Conservation (phyloP, 2,329 filamentous ascomycete species). For the Fusarium chlamydosporum region DNA sequence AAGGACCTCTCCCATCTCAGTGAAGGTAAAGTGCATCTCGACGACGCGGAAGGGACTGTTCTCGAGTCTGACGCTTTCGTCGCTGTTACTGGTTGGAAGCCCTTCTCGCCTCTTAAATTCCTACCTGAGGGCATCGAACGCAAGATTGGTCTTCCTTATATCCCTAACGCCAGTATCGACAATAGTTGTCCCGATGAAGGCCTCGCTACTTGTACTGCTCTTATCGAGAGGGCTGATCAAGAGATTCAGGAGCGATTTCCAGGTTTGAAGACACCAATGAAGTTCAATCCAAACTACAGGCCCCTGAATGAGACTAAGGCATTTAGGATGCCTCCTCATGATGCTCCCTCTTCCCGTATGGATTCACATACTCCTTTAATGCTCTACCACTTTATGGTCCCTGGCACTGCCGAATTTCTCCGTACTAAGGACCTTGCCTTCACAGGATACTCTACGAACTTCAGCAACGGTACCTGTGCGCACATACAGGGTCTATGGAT, state of each 20-base stretch:
- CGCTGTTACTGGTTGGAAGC: conserved; percentile 67
- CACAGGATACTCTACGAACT: conserved; percentile 9
- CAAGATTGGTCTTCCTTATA: conserved; percentile 2
- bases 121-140: neutral
- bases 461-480: conserved; percentile 8
- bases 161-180: rapidly evolving
- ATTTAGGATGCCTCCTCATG: rapidly evolving
- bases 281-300: neutral
- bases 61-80: conserved; percentile 63
- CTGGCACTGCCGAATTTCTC: conserved; percentile 1
- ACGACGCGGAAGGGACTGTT: conserved; percentile 53
- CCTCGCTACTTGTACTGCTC: neutral
- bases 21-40: conserved; percentile 58
- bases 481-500: conserved; percentile 16
- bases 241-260: neutral
- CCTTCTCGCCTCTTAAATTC: conserved; percentile 8
- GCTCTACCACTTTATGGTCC: conserved; percentile 12
- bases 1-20: conserved; percentile 61
- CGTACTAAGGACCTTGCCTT: conserved; percentile 10
- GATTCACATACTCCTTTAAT: neutral
- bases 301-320: neutral
- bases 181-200: neutral
- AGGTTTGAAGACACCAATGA: neutral
- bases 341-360: neutral
- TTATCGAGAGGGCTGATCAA: neutral